Conservation (phyloP, 768 basidiomycete genomes). For the Collybiopsis confluens region DNA sequence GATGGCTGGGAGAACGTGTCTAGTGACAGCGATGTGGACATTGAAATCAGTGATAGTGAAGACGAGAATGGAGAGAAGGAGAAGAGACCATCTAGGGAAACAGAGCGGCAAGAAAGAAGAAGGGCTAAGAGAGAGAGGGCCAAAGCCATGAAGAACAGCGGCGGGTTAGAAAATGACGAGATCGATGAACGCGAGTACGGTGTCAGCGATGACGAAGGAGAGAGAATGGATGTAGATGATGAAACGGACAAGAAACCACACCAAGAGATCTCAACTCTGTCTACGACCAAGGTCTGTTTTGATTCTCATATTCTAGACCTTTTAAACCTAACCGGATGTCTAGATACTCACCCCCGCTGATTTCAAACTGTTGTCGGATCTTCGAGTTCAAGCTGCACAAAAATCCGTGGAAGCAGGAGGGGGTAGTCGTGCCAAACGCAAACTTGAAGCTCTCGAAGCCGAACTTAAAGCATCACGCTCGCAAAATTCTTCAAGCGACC, state of each 20-base stretch:
- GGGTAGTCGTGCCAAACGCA: conserved; percentile 80
- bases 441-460: conserved; percentile 77
- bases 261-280: conserved; percentile 54
- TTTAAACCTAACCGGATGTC: conserved; percentile 1
- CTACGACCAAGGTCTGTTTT: conserved; percentile 70
- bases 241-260: conserved; percentile 17
- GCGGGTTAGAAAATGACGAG: background rate
- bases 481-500: conserved; percentile 19
- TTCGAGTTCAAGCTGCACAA: conserved; percentile 74
- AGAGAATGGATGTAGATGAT: conserved; percentile 47
- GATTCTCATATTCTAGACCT: background rate
- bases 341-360: conserved; percentile 98
- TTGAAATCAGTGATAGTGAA: conserved; percentile 86
- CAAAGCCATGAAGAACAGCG: background rate
- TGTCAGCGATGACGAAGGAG: conserved; percentile 79
- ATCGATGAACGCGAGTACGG: conserved; percentile 36
- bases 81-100: conserved; percentile 21
- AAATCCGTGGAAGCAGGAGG: conserved; percentile 67
- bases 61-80: conserved; percentile 61
- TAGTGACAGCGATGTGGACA: conserved; percentile 59
- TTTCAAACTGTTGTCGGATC: conserved; percentile 86
- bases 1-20: conserved; percentile 79
- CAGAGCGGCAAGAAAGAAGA: conserved; percentile 15
- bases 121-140: conserved; percentile 17
- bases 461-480: conserved; percentile 44